Conservation (phyloP, 2,329 filamentous ascomycete genomes). For the Lasiodiplodia citricola region DNA sequence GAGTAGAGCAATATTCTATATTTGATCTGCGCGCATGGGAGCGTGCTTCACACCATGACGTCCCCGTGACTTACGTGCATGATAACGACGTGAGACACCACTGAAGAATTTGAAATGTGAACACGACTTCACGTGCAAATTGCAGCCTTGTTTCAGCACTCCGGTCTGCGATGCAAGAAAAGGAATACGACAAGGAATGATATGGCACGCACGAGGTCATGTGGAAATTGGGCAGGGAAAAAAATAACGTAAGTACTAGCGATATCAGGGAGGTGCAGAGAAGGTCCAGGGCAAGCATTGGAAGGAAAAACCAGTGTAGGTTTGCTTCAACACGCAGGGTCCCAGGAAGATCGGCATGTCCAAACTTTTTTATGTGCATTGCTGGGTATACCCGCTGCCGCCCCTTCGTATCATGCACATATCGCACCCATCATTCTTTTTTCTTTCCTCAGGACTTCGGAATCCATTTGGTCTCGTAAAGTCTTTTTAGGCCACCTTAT, state of each 20-base stretch:
- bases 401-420: slow-evolving; percentile 21
- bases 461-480: slow-evolving; percentile 26
- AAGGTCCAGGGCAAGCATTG: background rate
- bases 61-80: background rate
- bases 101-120: background rate
- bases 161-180: background rate
- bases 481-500: slow-evolving; percentile 27
- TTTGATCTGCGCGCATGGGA: slow-evolving; percentile 9
- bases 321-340: background rate
- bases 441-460: slow-evolving; percentile 16
- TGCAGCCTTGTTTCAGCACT: background rate
- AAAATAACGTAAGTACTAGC: background rate
- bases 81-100: background rate
- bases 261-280: background rate
- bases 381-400: slow-evolving; percentile 25
- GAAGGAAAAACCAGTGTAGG: background rate
- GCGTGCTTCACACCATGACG: slow-evolving; percentile 15
- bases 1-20: slow-evolving; percentile 13
- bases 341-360: slow-evolving; percentile 10
- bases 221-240: background rate
- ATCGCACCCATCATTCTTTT: slow-evolving; percentile 17
- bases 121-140: background rate
- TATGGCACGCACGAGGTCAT: too few relatives aligned
- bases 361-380: slow-evolving; percentile 26
- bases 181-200: background rate